Conservation (phyloP, 2,329 filamentous ascomycete species). For the Fusarium bactridioides region DNA sequence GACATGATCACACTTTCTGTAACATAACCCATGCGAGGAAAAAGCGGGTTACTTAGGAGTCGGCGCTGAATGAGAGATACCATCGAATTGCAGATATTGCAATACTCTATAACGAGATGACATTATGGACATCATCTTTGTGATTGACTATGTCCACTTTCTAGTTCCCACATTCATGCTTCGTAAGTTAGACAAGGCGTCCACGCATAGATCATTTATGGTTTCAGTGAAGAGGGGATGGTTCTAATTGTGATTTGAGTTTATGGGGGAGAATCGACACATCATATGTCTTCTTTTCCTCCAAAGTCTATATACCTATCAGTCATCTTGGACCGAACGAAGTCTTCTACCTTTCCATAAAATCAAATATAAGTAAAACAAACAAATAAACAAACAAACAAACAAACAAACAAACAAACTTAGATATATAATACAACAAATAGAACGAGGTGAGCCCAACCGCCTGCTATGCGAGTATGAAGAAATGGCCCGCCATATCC, state of each 20-base stretch:
- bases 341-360: not conserved
- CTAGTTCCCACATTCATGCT: not conserved
- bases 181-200: not conserved
- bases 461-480: not conserved
- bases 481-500: not conserved
- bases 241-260: not conserved
- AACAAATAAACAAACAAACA: not conserved
- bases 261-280: not conserved
- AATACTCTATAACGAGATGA: constrained; percentile 11
- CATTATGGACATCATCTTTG: not conserved
- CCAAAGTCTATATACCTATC: not conserved
- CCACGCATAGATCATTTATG: not conserved
- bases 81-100: constrained; percentile 40
- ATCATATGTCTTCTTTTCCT: not conserved
- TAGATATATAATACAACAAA: not conserved
- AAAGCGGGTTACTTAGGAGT: constrained; percentile 40
- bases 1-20: constrained; percentile 36
- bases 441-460: not conserved
- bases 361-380: not conserved
- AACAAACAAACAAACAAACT: too few relatives aligned
- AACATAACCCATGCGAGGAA: constrained; percentile 35
- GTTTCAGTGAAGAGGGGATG: not conserved
- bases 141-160: not conserved
- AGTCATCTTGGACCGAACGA: not conserved
- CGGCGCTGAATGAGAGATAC: constrained; percentile 44